Evolutionary conservation across 2,329 filamentous ascomycete genomes (phyloP).

Genomic region (Plectosphaerella plurivora): DNA sequence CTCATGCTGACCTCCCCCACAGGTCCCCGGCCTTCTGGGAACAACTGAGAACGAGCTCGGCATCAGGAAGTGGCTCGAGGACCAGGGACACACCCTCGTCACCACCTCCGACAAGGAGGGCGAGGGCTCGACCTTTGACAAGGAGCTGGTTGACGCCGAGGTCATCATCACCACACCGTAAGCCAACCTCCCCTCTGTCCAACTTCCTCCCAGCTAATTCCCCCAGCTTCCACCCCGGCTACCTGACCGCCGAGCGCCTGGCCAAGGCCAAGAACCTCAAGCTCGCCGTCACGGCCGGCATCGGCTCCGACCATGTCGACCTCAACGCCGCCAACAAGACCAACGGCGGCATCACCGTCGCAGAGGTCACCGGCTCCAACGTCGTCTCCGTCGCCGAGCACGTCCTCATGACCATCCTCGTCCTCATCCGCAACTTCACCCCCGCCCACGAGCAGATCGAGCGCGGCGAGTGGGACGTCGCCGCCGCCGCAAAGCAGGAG

Average conservation of each 20-base stretch:
- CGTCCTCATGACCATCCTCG: constrained; percentile 97
- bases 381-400: constrained; percentile 98
- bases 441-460: constrained; percentile 93
- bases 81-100: constrained; percentile 91
- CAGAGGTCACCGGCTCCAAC: constrained; percentile 96
- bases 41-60: constrained; percentile 99
- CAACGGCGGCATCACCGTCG: constrained; percentile 95
- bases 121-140: constrained; percentile 86
- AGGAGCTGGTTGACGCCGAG: constrained; percentile 94
- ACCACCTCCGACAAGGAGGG: constrained; percentile 98
- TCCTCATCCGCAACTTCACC: constrained; percentile 96
- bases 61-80: constrained; percentile 95
- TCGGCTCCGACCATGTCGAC: constrained; percentile 98
- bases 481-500: constrained; percentile 95
- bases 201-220: not conserved
- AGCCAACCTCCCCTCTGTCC: constrained; percentile 16
- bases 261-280: constrained; percentile 99
- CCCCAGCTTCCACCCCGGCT: constrained; percentile 89
- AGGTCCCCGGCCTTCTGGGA: constrained; percentile 79
- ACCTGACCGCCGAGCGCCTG: constrained; percentile 93
- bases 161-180: constrained; percentile 99
- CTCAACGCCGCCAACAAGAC: constrained; percentile 96
- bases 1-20: constrained; percentile 8
- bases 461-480: constrained; percentile 90
- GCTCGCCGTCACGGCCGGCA: constrained; percentile 93